Evolutionary conservation across 192 early-diverging fungal species (phyloP), one percentile per base, ranked within the genome.

Genomic region (Backusella morwellensis): DNA sequence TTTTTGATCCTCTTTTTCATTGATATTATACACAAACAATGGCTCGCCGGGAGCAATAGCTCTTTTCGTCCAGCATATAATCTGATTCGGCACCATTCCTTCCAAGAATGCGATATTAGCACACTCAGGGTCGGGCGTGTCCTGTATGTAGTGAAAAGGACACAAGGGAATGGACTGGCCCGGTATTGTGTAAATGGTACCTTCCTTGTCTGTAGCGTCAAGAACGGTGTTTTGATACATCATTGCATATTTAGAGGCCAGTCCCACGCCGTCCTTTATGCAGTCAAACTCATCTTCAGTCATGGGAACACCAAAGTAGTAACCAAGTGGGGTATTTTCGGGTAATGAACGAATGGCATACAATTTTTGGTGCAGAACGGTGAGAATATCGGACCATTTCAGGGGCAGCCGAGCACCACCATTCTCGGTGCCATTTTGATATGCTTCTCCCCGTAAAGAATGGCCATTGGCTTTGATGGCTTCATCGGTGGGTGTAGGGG

Each of bases 241-340:
- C 78, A 95, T 90, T 4, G 93, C 90, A 80, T 97, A 97, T 66
- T 95, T 90, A 4, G 91, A 93, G 6, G 96, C 88, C 56, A 86
- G 35, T 0, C 95, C 95, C 14, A 92, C 85, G 14, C 86, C 85
- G 42, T 96, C 95, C 76, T 97, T 97, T 14, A 91, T 77, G 1
- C 88, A 90, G 82, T 97, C 96, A 81, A 95, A 97, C 75, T 97
- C 96, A 75, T 94, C 93, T 81, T 97, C 96, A 3, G 93, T 93
- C 92, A 95, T 97, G 5, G 96, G 96, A 7, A 97, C 94, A 38
- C 96, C 96, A 86, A 97, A 97, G 78, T 97, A 97, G 77, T 96
- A 97, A 5, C 96, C 96, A 6, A 97, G 81, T 1, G 93, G 90
- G 15, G 91, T 92, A 14, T 88, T 86, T 9, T 83, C 84, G 6